Evolutionary conservation across 1,139 yeast species (phyloP).

Genomic region (Lodderomyces metapsilosis): DNA sequence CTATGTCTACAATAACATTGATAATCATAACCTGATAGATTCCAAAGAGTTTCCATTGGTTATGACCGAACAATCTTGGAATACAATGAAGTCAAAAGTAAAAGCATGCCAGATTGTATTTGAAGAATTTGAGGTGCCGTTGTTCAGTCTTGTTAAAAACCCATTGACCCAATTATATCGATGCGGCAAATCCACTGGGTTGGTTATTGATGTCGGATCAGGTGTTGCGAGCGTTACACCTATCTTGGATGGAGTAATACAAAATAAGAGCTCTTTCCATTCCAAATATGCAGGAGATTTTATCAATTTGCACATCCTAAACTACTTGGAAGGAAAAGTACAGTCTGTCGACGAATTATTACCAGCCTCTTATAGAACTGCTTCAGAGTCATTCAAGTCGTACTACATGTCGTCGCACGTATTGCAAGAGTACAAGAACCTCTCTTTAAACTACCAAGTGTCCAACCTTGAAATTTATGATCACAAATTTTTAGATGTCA

Average conservation of each 20-base stretch:
- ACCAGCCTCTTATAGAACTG: conserved; percentile 23
- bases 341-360: conserved; percentile 25
- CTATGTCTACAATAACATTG: conserved; percentile 53
- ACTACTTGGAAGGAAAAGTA: conserved; percentile 34
- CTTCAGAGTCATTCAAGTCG: conserved; percentile 47
- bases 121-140: conserved; percentile 62
- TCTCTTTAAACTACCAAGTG: conserved; percentile 17
- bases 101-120: conserved; percentile 62
- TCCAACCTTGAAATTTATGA: conserved; percentile 51
- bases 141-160: conserved; percentile 64
- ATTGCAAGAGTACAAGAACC: conserved; percentile 39
- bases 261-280: conserved; percentile 57
- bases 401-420: conserved; percentile 41
- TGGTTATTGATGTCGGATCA: conserved; percentile 69
- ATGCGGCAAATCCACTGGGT: conserved; percentile 63
- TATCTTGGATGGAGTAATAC: conserved; percentile 65
- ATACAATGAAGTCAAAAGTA: conserved; percentile 49
- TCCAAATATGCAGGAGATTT: conserved; percentile 72
- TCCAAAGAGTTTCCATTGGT: conserved; percentile 61
- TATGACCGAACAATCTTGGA: conserved; percentile 65
- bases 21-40: conserved; percentile 39
- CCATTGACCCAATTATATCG: conserved; percentile 72
- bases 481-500: conserved; percentile 35
- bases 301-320: conserved; percentile 52
- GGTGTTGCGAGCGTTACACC: conserved; percentile 65